Conservation (phyloP, 2,329 filamentous ascomycete genomes). For the Hymenoscyphus fraxineus region DNA sequence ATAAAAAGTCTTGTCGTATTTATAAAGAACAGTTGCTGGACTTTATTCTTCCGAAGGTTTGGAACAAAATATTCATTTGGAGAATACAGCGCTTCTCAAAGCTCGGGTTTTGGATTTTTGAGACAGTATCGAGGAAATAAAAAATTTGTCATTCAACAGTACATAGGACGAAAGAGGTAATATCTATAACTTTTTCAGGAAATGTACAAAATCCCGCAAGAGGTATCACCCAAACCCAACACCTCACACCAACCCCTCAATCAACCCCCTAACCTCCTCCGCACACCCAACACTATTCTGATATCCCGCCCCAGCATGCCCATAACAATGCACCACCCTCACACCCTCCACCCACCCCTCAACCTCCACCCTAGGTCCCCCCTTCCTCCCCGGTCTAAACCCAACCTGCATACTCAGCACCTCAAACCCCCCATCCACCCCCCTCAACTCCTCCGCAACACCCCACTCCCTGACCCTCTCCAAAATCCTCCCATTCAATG, state of each 20-base stretch:
- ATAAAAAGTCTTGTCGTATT: too few species aligned
- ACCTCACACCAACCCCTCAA: neutral
- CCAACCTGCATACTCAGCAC: conserved; percentile 42
- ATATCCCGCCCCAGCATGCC: conserved; percentile 44
- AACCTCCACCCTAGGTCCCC: conserved; percentile 41
- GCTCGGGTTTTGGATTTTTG: too few species aligned
- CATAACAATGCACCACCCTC: conserved; percentile 44
- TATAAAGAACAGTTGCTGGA: too few species aligned
- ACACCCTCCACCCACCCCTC: conserved; percentile 33
- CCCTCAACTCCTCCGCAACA: conserved; percentile 33
- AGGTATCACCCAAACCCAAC: too few species aligned
- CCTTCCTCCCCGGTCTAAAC: conserved; percentile 41
- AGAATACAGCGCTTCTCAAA: too few species aligned
- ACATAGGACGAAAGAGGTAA: too few species aligned
- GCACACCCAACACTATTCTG: conserved; percentile 32
- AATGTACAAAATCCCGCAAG: too few species aligned
- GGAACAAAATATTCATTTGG: too few species aligned
- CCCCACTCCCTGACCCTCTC: conserved; percentile 20
- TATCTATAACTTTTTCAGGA: too few species aligned
- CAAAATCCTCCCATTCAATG: conserved; percentile 37
- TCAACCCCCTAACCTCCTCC: conserved; percentile 22
- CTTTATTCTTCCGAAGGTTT: too few species aligned
- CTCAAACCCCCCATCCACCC: conserved; percentile 40
- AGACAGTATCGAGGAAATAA: too few species aligned
- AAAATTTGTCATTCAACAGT: too few species aligned